phyloP scores from a whole-genome alignment of 768 basidiomycete genomes.

The Hygrophorus pudorinus region DNA sequence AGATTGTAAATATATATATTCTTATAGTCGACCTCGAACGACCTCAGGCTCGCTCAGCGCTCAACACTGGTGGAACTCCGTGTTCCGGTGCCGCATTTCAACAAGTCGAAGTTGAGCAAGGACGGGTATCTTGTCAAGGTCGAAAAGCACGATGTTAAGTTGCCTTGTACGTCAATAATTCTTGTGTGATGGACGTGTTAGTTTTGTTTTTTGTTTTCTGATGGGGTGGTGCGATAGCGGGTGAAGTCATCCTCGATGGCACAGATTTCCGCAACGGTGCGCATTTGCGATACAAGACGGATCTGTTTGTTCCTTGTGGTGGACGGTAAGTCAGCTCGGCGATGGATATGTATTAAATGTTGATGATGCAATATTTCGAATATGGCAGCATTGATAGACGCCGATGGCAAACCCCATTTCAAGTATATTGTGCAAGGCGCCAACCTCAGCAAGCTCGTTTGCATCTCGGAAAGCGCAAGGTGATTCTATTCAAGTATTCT shows the following conservation, averaged over 20 bases:
- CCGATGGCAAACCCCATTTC: conserved; percentile 95
- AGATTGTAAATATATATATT: too few relatives aligned
- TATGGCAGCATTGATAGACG: conserved; percentile 77
- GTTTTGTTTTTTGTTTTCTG: conserved; percentile 4
- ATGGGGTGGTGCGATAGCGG: conserved; percentile 39
- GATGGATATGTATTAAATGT: background rate
- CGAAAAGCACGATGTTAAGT: conserved; percentile 85
- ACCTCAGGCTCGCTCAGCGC: too few relatives aligned
- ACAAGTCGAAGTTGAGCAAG: conserved; percentile 78
- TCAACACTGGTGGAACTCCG: conserved; percentile 87
- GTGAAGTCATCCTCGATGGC: conserved; percentile 87
- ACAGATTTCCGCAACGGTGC: conserved; percentile 97
- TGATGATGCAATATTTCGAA: conserved; percentile 73
- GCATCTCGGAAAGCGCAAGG: conserved; percentile 88
- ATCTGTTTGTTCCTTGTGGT: conserved; percentile 95
- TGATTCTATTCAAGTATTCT: conserved; percentile 90
- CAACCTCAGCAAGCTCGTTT: conserved; percentile 90
- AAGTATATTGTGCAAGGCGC: conserved; percentile 96
- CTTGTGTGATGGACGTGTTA: background rate
- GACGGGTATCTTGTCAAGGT: conserved; percentile 91
- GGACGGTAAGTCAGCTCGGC: conserved; percentile 52
- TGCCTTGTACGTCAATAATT: conserved; percentile 87
- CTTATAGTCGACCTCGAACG: too few relatives aligned
- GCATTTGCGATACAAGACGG: conserved; percentile 93
- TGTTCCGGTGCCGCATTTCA: conserved; percentile 69